A percentile compares a stretch with the other conserved stretches of the same genome.
phyloP scores from a whole-genome alignment of 805 yeast species.

The Candida parachauliodes region DNA sequence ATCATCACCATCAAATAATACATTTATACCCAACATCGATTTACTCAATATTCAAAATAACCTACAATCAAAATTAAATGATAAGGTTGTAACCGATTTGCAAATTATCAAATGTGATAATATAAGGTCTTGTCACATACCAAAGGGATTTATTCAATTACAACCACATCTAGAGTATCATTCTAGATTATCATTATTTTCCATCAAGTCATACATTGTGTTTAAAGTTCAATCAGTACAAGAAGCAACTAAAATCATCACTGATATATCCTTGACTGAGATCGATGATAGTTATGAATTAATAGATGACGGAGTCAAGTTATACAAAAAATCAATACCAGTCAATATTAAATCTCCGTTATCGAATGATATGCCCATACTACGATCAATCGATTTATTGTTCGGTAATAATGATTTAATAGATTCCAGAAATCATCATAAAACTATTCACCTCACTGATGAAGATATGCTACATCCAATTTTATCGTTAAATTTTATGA shows the following conservation, averaged over 20 bases:
- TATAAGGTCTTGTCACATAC: constrained; percentile 1
- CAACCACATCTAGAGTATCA: constrained; percentile 9
- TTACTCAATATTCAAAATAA: constrained; percentile 3
- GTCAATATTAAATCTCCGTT: constrained; percentile 3
- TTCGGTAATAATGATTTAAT: constrained; percentile 27
- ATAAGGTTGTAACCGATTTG: constrained; percentile 8
- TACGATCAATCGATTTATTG: constrained; percentile 26
- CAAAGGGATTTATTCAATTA: constrained; percentile 7
- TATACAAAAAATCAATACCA: constrained; percentile 6
- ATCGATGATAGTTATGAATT: constrained; percentile 5
- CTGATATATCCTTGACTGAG: constrained; percentile 7
- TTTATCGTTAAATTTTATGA: constrained; percentile 7
- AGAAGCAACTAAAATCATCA: constrained; percentile 6
- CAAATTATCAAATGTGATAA: constrained; percentile 5
- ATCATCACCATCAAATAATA: background rate
- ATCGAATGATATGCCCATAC: constrained; percentile 6
- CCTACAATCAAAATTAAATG: background rate
- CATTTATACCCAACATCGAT: background rate
- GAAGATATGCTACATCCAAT: constrained; percentile 12
- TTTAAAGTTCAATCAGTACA: constrained; percentile 3
- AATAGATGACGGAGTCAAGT: background rate
- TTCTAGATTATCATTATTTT: background rate
- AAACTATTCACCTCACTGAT: constrained; percentile 3
- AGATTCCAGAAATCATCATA: constrained; percentile 25
- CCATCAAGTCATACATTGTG: constrained; percentile 2